Conservation (phyloP, 2,329 filamentous ascomycete species). For the Ampelomyces quisqualis region DNA sequence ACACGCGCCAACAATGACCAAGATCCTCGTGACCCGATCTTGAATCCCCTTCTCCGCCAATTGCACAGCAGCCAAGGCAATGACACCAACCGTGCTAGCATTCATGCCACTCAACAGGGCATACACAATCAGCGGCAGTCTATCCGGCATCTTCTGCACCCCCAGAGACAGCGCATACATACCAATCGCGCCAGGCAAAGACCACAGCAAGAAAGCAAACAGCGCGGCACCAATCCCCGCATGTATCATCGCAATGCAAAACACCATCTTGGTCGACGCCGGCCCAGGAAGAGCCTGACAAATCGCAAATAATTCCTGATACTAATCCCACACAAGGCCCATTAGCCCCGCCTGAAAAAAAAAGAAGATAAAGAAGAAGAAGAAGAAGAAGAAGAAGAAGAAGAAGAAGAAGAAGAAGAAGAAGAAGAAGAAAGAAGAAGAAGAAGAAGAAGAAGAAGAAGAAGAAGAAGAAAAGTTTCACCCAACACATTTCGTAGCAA, state of each 20-base stretch:
- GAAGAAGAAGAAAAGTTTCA: too few species aligned
- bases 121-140: slow-evolving; percentile 63
- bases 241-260: slow-evolving; percentile 66
- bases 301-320: slow-evolving; percentile 71
- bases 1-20: slow-evolving; percentile 64
- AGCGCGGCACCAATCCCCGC: slow-evolving; percentile 60
- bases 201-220: slow-evolving; percentile 65
- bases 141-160: slow-evolving; percentile 59
- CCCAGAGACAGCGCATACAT: slow-evolving; percentile 70
- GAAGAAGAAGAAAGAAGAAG: too few species aligned
- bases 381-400: too few species aligned
- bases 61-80: slow-evolving; percentile 68
- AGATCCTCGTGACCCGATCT: slow-evolving; percentile 61
- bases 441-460: too few species aligned
- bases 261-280: slow-evolving; percentile 69
- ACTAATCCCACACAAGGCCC: slow-evolving; percentile 48
- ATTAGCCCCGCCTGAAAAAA: neutral
- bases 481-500: too few species aligned
- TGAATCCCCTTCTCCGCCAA: slow-evolving; percentile 68
- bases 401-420: too few species aligned
- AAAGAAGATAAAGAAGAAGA: too few species aligned
- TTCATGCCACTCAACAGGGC: slow-evolving; percentile 72
- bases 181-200: slow-evolving; percentile 67
- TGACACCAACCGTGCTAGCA: slow-evolving; percentile 69
- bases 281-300: slow-evolving; percentile 68